Conservation (phyloP, 1,284 basidiomycete species). For the Pterula multifida region DNA sequence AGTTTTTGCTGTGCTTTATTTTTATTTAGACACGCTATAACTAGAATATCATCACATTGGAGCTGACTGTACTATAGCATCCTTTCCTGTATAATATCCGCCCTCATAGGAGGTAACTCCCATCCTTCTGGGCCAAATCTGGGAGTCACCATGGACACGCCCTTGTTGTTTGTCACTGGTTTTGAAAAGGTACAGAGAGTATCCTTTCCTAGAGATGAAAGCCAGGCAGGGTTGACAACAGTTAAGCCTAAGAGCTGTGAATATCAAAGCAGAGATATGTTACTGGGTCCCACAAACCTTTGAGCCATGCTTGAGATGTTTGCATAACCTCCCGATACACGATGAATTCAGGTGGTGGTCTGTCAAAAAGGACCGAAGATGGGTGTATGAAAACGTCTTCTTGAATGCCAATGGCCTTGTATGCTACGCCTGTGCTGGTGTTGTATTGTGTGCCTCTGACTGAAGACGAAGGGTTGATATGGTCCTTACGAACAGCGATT, state of each 20-base stretch:
- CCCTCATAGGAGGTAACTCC: constrained; percentile 64
- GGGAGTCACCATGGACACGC: constrained; percentile 62
- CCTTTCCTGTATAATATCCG: not conserved
- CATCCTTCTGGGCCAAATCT: constrained; percentile 76
- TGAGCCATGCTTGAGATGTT: constrained; percentile 69
- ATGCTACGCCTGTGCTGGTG: constrained; percentile 73
- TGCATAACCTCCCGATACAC: constrained; percentile 77
- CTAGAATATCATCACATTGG: too few species aligned
- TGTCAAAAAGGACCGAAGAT: constrained; percentile 65
- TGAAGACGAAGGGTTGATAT: constrained; percentile 41
- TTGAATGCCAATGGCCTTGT: constrained; percentile 70
- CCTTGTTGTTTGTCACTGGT: constrained; percentile 60
- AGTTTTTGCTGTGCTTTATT: too few species aligned
- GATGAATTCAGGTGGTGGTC: constrained; percentile 77
- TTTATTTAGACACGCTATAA: too few species aligned
- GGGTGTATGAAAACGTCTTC: constrained; percentile 94
- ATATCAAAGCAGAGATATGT: constrained; percentile 9
- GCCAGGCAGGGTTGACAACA: constrained; percentile 82
- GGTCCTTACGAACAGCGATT: constrained; percentile 85
- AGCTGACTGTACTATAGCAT: too few species aligned
- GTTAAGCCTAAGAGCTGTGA: constrained; percentile 52
- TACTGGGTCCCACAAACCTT: constrained; percentile 37
- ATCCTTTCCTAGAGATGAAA: constrained; percentile 67
- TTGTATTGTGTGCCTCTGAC: constrained; percentile 59
- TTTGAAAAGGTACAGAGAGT: constrained; percentile 85